Evolutionary conservation across 2,329 filamentous ascomycete genomes (phyloP), one percentile per base, ranked within the genome.

Genomic region (Penicillium hesseltinei): DNA sequence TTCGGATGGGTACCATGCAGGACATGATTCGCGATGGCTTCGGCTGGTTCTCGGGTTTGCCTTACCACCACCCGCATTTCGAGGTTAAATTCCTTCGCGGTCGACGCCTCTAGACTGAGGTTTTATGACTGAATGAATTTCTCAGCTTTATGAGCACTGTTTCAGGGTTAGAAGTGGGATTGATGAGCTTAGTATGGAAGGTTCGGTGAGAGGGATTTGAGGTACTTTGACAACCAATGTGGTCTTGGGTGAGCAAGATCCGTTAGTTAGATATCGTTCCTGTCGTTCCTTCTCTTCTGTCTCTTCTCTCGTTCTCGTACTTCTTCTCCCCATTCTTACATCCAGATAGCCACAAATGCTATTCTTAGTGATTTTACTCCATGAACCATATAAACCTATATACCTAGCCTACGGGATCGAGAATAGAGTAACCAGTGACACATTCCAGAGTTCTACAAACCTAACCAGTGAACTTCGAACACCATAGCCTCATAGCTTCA

Each of bases 41-140:
- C 13, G 57, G 54, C 7, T 59, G 57, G 54, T 57, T 59, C 5
- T 36, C 50, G 5, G 38, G 36, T 4, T 9, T 59, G n/a, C 57
- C 57, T 13, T 59, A 51, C 25, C 23, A 11, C 3, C 49, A 57
- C 8, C 19, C 13, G 5, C 44, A 57, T n/a, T 59, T 59, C 6
- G n/a, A 43, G 2, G 54, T 57, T 4, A 33, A 46, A 8, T 38
- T 53, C 2, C 25, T 53, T 11, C 40, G 40, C 36, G 19, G 39
- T 23, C 49, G 19, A 23, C 27, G 36, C 5, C 45, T 47, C 45
- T 47, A 47, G 21, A 11, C 25, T n/a, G 5, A 47, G 19, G 2
- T 0, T 25, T 25, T 47, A 9, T 11, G 7, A 23, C 4, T 47
- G n/a, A 5, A 5, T 47, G 27, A 0, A 13, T 15, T 4, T 33